Percentiles rank a stretch among this genome's conserved stretches.
phyloP scores from a whole-genome alignment of 2,329 filamentous ascomycete species.

The Fusarium musae region DNA sequence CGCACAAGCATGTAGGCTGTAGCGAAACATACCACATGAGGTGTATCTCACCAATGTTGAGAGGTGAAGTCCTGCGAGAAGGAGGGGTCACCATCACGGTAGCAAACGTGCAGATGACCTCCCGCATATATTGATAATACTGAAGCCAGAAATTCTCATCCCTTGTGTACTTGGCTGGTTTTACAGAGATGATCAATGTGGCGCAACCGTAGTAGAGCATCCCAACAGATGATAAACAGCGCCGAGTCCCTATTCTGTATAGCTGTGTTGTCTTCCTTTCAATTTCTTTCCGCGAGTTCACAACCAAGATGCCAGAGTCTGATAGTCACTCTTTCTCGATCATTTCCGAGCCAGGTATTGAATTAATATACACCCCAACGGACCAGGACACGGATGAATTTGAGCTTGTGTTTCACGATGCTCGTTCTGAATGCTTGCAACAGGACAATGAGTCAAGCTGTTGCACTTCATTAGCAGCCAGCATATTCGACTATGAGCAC shows the following conservation, averaged over 20 bases:
- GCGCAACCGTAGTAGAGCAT: constrained; percentile 21
- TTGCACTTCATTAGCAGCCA: constrained; percentile 50
- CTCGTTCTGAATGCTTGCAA: constrained; percentile 32
- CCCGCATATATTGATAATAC: constrained; percentile 13
- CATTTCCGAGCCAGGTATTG: constrained; percentile 44
- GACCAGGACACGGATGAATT: constrained; percentile 47
- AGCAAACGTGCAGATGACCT: constrained; percentile 32
- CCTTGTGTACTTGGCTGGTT: constrained; percentile 28
- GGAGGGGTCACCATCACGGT: constrained; percentile 24
- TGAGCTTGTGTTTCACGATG: constrained; percentile 43
- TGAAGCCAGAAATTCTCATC: constrained; percentile 10
- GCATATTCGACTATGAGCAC: constrained; percentile 49
- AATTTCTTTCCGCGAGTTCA: background rate
- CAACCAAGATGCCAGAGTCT: constrained; percentile 39
- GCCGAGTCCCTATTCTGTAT: constrained; percentile 10
- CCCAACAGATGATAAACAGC: constrained; percentile 32
- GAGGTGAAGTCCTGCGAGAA: constrained; percentile 7
- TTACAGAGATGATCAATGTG: constrained; percentile 31
- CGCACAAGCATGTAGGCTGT: constrained; percentile 25
- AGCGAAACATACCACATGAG: constrained; percentile 17
- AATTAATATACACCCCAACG: constrained; percentile 39
- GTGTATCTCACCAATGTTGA: constrained; percentile 5
- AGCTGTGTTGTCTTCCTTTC: background rate
- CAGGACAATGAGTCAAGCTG: constrained; percentile 44
- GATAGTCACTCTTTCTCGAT: constrained; percentile 46